A percentile compares a stretch with the other conserved stretches of the same genome.
Evolutionary conservation across 768 basidiomycete species (phyloP).

Genomic region (Mycena galopus): DNA sequence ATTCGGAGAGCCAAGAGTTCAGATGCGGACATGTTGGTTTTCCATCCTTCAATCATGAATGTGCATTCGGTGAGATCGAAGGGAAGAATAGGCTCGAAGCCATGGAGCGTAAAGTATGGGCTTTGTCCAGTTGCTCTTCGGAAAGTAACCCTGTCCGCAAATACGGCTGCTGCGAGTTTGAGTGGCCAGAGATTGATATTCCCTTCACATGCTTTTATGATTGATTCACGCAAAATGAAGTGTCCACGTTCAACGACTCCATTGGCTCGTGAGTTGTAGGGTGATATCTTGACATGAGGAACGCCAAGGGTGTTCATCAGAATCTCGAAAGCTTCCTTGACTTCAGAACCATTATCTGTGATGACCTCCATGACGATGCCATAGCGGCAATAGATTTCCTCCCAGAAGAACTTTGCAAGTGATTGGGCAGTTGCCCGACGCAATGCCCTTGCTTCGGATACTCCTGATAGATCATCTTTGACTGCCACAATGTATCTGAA

Average conservation of each 20-base stretch:
- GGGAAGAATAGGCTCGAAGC: conserved; percentile 44
- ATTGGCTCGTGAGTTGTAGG: conserved; percentile 13
- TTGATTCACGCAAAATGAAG: neutral
- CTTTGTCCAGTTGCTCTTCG: conserved; percentile 31
- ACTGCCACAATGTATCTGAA: conserved; percentile 42
- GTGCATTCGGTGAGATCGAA: conserved; percentile 48
- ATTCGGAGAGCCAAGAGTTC: conserved; percentile 41
- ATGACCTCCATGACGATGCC: conserved; percentile 39
- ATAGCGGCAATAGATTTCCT: conserved; percentile 48
- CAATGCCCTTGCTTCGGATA: conserved; percentile 39
- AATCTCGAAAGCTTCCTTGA: conserved; percentile 31
- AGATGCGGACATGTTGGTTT: neutral
- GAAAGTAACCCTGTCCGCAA: conserved; percentile 34
- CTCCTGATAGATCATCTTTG: conserved; percentile 44
- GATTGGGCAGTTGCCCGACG: conserved; percentile 11
- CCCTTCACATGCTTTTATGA: conserved; percentile 5
- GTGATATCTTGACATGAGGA: conserved; percentile 11
- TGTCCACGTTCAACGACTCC: conserved; percentile 17
- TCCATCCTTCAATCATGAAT: conserved; percentile 41
- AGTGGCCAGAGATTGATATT: conserved; percentile 18
- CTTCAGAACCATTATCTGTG: conserved; percentile 46
- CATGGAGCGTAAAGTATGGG: conserved; percentile 42
- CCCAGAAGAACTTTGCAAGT: conserved; percentile 46
- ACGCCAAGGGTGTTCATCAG: neutral
- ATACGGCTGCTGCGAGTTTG: conserved; percentile 1